Evolutionary conservation across 1,139 yeast species (phyloP), one percentile per base, ranked within the genome.

Genomic region (Geotrichum macrosporum): DNA sequence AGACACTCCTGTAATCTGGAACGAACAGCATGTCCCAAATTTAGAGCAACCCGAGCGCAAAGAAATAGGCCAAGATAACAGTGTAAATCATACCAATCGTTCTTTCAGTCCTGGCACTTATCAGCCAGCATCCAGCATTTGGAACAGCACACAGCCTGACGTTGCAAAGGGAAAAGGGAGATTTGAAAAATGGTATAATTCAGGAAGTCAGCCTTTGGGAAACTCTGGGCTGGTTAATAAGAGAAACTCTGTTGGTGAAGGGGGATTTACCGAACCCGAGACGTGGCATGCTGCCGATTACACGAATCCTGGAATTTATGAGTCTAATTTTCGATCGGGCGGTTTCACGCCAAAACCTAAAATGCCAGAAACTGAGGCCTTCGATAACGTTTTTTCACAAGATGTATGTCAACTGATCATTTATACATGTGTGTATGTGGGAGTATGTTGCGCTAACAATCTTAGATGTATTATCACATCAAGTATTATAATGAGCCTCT

Each of bases 401-500:
- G 51, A 44, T 30, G 51, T 46, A 36, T 4, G 49, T 35, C n/a
- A n/a, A n/a, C n/a, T n/a, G n/a, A n/a, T n/a, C n/a, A n/a, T n/a
- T n/a, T n/a, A n/a, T n/a, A n/a, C n/a, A n/a, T n/a, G n/a, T n/a
- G n/a, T n/a, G n/a, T n/a, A n/a, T n/a, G n/a, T n/a, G n/a, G n/a
- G n/a, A n/a, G n/a, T n/a, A n/a, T n/a, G n/a, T n/a, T 15, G 35
- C 15, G 24, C 34, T 41, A 32, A 38, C 42, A 27, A 21, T 21
- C 26, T 31, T 21, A 35, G 47, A 20, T 40, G 48, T 34, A 22
- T 35, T 46, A 44, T 24, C 60, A 58, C n/a, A 57, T 57, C 39
- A 57, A 53, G 37, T 40, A 35, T 40, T 54, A 57, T 32, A 57
- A 53, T 40, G 65, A 59, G 31, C 55, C 63, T 4, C 36, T 60